Evolutionary conservation across 169 alveolate species (phyloP).

Genomic region (Plasmodium gallinaceum): DNA sequence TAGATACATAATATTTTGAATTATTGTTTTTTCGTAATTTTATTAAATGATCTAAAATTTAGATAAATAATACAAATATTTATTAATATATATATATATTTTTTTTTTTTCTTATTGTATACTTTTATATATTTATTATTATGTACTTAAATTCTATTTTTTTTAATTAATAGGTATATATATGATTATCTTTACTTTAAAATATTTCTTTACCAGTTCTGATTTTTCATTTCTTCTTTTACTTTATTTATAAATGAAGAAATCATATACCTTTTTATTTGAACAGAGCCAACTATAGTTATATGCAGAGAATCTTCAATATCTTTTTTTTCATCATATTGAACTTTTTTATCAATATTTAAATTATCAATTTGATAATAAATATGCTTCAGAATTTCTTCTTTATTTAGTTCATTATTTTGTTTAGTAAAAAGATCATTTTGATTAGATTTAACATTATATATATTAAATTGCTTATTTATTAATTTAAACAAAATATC

Average conservation of each 20-base stretch:
- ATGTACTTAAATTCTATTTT: background rate
- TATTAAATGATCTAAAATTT: too few species aligned
- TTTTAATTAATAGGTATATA: background rate
- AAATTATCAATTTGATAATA: conserved; percentile 47
- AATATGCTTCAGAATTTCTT: conserved; percentile 32
- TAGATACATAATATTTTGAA: background rate
- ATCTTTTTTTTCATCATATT: background rate
- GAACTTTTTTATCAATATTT: conserved; percentile 6
- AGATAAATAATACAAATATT: too few species aligned
- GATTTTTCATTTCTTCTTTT: conserved; percentile 39
- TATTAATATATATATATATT: background rate
- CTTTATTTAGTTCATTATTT: conserved; percentile 10
- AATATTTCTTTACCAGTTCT: conserved; percentile 25
- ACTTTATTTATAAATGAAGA: conserved; percentile 31
- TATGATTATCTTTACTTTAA: too few species aligned
- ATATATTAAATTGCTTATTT: conserved; percentile 18
- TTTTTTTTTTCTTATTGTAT: background rate
- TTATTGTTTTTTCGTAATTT: too few species aligned
- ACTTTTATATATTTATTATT: background rate
- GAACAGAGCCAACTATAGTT: conserved; percentile 46
- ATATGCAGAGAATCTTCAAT: conserved; percentile 32
- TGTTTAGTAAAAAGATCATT: background rate
- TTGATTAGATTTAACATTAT: background rate
- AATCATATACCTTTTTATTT: conserved; percentile 63
- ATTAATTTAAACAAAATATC: conserved; percentile 24